Conservation (phyloP, 768 basidiomycete species). For the Boletus bicolor region DNA sequence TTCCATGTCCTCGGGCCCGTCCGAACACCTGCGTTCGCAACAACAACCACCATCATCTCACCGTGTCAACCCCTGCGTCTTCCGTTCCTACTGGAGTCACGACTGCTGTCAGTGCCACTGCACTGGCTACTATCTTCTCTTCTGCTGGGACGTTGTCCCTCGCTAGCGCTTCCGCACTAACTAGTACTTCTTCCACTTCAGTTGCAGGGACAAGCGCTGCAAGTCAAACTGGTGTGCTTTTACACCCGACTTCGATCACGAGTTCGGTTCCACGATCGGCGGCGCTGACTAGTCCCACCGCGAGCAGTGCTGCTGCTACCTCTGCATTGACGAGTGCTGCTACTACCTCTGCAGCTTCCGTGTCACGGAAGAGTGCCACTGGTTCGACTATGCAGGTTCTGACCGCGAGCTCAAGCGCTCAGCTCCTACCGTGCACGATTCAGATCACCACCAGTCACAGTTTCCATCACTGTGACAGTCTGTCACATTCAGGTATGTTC, state of each 20-base stretch:
- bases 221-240: not conserved
- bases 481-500: conserved; percentile 16
- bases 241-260: not conserved
- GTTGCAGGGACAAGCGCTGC: not conserved
- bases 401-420: not conserved
- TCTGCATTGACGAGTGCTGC: not conserved
- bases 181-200: not conserved
- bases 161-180: not conserved
- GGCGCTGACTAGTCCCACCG: not conserved
- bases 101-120: too few species aligned
- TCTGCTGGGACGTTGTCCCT: not conserved
- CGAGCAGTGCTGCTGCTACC: not conserved
- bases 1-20: too few species aligned
- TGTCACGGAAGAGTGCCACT: not conserved
- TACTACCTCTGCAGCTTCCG: too few species aligned
- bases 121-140: too few species aligned
- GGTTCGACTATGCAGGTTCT: not conserved
- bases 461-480: conserved; percentile 15
- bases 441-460: not conserved
- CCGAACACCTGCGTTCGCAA: too few species aligned
- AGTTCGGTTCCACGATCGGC: not conserved
- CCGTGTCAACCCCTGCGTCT: too few species aligned
- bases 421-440: conserved; percentile 1
- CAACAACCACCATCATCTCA: too few species aligned
- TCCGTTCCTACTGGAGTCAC: too few species aligned